Evolutionary conservation across 179 eudicot genomes (phyloP).

Genomic region (Beta lomatogona): DNA sequence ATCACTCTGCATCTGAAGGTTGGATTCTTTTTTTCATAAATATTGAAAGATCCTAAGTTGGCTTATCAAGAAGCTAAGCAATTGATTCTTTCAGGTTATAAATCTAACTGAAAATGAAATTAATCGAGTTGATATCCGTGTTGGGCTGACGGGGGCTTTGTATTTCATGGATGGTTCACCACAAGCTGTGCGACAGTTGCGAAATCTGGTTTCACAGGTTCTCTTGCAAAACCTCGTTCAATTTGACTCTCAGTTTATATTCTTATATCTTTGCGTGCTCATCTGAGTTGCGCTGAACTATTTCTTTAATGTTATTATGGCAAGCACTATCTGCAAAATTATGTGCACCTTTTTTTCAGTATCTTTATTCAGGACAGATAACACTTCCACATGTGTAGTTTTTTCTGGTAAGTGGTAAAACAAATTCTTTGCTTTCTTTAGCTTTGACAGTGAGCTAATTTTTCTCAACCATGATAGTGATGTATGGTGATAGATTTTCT

Average conservation of each 20-base stretch:
- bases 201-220: slow-evolving; percentile 92
- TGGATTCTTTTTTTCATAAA: slow-evolving; percentile 11
- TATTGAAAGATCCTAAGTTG: background rate
- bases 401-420: background rate
- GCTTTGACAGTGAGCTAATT: background rate
- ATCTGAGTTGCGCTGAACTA: background rate
- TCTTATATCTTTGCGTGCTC: background rate
- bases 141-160: slow-evolving; percentile 87
- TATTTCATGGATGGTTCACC: slow-evolving; percentile 99
- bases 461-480: background rate
- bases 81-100: slow-evolving; percentile 62
- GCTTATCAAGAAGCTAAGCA: slow-evolving; percentile 23
- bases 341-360: background rate
- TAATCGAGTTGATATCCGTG: slow-evolving; percentile 87
- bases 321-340: background rate
- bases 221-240: slow-evolving; percentile 12
- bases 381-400: too few relatives aligned
- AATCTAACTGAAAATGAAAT: slow-evolving; percentile 94
- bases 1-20: slow-evolving; percentile 96
- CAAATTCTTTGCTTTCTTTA: background rate
- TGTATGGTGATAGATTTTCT: background rate
- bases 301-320: background rate
- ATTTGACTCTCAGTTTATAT: background rate
- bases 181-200: slow-evolving; percentile 97
- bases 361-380: background rate